Evolutionary conservation across 768 basidiomycete genomes (phyloP).

Genomic region (Suillus americanus): DNA sequence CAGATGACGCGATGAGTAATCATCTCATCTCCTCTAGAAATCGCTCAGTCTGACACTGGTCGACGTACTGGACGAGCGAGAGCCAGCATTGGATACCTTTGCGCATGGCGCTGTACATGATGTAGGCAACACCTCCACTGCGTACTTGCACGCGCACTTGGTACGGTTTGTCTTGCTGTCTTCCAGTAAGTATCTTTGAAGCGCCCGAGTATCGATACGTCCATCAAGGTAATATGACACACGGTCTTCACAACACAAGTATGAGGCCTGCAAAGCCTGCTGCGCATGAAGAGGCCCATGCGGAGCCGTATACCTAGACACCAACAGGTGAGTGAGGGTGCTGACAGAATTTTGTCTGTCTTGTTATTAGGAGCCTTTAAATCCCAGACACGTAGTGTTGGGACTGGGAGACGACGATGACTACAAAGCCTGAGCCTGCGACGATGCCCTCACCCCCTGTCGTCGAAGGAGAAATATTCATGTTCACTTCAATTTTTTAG

Average conservation of each 20-base stretch:
- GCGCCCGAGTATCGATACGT: not conserved
- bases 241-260: not conserved
- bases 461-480: not conserved
- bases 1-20: not conserved
- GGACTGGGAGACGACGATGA: not conserved
- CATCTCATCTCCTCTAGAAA: not conserved
- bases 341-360: not conserved
- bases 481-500: not conserved
- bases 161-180: not conserved
- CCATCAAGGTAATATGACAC: not conserved
- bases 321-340: not conserved
- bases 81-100: not conserved
- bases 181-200: not conserved
- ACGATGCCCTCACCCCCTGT: not conserved
- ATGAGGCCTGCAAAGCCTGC: not conserved
- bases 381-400: not conserved
- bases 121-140: too few relatives aligned
- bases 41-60: not conserved
- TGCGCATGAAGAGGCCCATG: not conserved
- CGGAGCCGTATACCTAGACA: not conserved
- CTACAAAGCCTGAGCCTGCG: not conserved
- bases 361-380: not conserved
- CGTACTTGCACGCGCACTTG: too few relatives aligned
- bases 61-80: not conserved
- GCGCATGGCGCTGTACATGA: too few relatives aligned